A percentile compares a stretch with the other conserved stretches of the same genome.
Conservation (phyloP, 306 rosid genomes). For the Gillenia trifoliata region DNA sequence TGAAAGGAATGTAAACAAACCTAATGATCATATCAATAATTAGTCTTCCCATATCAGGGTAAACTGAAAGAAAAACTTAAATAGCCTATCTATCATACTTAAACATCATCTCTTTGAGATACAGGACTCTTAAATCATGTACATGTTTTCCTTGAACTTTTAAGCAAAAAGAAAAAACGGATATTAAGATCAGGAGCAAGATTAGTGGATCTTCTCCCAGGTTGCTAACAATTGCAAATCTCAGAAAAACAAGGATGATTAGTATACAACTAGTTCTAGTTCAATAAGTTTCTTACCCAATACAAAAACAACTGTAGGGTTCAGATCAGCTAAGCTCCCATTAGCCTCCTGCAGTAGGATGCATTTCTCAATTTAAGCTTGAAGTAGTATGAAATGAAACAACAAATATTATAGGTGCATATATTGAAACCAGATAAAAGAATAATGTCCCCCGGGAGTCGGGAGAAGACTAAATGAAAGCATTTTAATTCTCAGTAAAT, state of each 20-base stretch:
- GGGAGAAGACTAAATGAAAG: not conserved
- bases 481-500: not conserved
- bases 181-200: too few relatives aligned
- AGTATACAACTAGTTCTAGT: conserved; percentile 3
- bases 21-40: not conserved
- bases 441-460: not conserved
- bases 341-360: conserved; percentile 40
- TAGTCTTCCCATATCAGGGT: not conserved
- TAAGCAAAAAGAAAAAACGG: not conserved
- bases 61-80: not conserved
- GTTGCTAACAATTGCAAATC: conserved; percentile 7
- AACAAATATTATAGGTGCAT: not conserved
- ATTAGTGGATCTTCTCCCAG: not conserved
- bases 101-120: not conserved
- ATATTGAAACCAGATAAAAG: not conserved
- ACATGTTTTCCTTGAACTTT: not conserved
- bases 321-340: conserved; percentile 54
- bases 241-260: not conserved
- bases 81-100: not conserved
- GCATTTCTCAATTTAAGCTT: not conserved
- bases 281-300: conserved; percentile 57
- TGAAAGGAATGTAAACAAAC: not conserved
- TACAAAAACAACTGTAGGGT: conserved; percentile 86
- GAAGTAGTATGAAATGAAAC: not conserved
- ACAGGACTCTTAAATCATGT: not conserved